These are phyloP conservation scores for Dactylorhiza incarnata DNA, from an alignment of 106 monocot genomes.

Conservation along the genomic window DNA sequence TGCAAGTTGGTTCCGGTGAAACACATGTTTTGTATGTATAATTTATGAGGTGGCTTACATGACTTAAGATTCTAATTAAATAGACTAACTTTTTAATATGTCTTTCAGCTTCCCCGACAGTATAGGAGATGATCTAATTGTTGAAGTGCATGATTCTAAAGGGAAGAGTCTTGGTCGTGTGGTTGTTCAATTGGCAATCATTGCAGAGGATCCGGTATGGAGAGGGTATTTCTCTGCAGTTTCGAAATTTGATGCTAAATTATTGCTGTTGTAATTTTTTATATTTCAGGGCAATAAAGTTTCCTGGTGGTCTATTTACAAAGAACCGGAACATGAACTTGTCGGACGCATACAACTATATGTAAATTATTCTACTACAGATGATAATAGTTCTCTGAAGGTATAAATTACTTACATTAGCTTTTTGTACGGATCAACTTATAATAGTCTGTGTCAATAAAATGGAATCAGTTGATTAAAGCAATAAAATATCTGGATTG, in stretches of 20 bases:
- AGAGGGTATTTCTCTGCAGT: background rate
- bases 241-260: background rate
- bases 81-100: background rate
- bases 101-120: conserved; percentile 87
- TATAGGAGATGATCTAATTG: conserved; percentile 83
- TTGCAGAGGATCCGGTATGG: conserved; percentile 76
- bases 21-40: conserved; percentile 87
- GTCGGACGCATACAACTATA: conserved; percentile 82
- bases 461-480: conserved; percentile 1
- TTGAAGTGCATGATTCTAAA: conserved; percentile 89
- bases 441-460: background rate
- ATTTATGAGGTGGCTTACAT: conserved; percentile 4
- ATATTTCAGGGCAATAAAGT: conserved; percentile 63
- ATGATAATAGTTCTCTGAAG: conserved; percentile 65
- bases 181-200: conserved; percentile 73
- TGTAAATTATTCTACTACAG: conserved; percentile 54
- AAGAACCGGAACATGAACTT: conserved; percentile 89
- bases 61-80: conserved; percentile 2
- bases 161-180: conserved; percentile 64
- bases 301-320: conserved; percentile 85
- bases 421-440: background rate
- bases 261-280: background rate
- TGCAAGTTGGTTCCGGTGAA: conserved; percentile 95
- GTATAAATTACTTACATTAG: conserved; percentile 11
- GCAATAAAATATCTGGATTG: conserved; percentile 12